These are phyloP conservation scores for Metschnikowia corniflorae DNA, from an alignment of 805 yeast species.

Conservation along the genomic window DNA sequence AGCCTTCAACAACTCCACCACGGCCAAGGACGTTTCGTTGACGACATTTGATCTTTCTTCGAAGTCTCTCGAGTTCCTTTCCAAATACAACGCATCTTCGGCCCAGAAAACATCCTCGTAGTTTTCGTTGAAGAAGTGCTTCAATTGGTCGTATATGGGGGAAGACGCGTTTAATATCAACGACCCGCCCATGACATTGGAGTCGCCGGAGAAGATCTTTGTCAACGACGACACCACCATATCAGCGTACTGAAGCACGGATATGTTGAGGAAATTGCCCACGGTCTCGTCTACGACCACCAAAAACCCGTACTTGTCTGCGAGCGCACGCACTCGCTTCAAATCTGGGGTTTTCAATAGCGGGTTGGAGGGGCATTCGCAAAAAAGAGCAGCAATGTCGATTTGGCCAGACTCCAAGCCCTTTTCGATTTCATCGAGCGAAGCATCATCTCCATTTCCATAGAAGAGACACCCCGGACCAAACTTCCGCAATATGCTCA, in stretches of 20 bases:
- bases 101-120: conserved; percentile 83
- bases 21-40: conserved; percentile 53
- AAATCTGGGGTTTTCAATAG: conserved; percentile 81
- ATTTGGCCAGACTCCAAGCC: conserved; percentile 52
- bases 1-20: conserved; percentile 49
- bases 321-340: conserved; percentile 56
- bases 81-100: conserved; percentile 89
- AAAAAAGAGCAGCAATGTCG: conserved; percentile 70
- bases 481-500: conserved; percentile 79
- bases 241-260: conserved; percentile 80
- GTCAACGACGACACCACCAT: conserved; percentile 83
- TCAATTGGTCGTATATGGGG: conserved; percentile 45
- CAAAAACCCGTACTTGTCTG: conserved; percentile 68
- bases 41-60: conserved; percentile 55
- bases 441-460: conserved; percentile 75
- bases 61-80: conserved; percentile 90
- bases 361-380: conserved; percentile 97
- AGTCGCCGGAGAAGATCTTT: conserved; percentile 90
- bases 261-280: conserved; percentile 83
- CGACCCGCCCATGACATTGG: conserved; percentile 94
- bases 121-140: conserved; percentile 45
- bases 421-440: conserved; percentile 61
- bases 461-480: conserved; percentile 88
- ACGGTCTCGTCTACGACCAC: conserved; percentile 92
- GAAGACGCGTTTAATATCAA: conserved; percentile 72